These are phyloP conservation scores for Porpolomopsis calyptriformis DNA, from an alignment of 768 basidiomycete species.

Conservation along the genomic window DNA sequence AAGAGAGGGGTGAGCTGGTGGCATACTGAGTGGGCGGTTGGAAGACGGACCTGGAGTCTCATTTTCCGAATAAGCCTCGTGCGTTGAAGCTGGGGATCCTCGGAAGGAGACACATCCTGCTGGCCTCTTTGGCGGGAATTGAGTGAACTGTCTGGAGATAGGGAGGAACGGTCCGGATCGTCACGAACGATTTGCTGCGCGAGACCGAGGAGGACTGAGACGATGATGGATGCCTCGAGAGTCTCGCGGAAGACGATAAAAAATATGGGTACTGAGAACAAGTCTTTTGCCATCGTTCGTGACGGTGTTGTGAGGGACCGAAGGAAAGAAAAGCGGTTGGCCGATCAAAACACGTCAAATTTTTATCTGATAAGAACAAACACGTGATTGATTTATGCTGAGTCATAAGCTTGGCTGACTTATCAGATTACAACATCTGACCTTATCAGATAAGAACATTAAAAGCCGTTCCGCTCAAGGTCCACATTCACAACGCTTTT, in stretches of 20 bases:
- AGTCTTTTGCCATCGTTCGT: slow-evolving; percentile 50
- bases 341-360: neutral
- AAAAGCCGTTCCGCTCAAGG: too few species aligned
- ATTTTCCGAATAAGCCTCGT: slow-evolving; percentile 54
- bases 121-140: neutral
- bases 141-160: neutral
- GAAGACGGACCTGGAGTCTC: slow-evolving; percentile 43
- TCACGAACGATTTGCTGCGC: slow-evolving; percentile 72
- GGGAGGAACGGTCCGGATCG: slow-evolving; percentile 17
- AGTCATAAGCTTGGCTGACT: too few species aligned
- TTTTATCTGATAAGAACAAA: slow-evolving; percentile 12
- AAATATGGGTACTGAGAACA: slow-evolving; percentile 89
- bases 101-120: slow-evolving; percentile 4
- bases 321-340: slow-evolving; percentile 4
- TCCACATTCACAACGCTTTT: too few species aligned
- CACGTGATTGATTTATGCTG: too few species aligned
- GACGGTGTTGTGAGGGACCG: slow-evolving; percentile 6
- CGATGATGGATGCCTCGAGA: slow-evolving; percentile 84
- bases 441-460: slow-evolving; percentile 3
- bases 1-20: slow-evolving; percentile 2
- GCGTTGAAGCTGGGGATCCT: slow-evolving; percentile 6
- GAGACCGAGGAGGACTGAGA: slow-evolving; percentile 84
- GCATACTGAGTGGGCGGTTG: neutral
- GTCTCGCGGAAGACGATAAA: slow-evolving; percentile 96
- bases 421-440: slow-evolving; percentile 7